A percentile compares a stretch with the other conserved stretches of the same genome.
Evolutionary conservation across 2,329 filamentous ascomycete genomes (phyloP).

Genomic region (Coleophoma eucalyptorum): DNA sequence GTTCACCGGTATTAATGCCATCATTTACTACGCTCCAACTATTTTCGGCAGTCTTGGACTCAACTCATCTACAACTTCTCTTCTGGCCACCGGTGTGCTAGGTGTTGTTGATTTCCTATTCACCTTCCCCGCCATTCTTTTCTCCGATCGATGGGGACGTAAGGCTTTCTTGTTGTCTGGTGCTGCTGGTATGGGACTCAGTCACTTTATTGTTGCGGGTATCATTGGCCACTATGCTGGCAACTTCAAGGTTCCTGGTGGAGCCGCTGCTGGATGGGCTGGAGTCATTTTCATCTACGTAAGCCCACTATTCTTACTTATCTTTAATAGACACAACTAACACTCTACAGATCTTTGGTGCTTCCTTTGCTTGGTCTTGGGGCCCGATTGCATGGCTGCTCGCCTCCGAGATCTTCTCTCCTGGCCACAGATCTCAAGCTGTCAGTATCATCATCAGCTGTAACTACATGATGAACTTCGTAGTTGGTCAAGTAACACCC

Average conservation of each 20-base stretch:
- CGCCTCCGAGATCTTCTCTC: constrained; percentile 67
- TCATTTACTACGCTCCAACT: constrained; percentile 46
- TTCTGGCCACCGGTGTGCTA: constrained; percentile 65
- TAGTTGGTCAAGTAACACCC: constrained; percentile 19
- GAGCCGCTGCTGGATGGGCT: constrained; percentile 27
- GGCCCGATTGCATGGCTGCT: constrained; percentile 66
- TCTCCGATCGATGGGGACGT: constrained; percentile 57
- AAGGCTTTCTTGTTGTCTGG: constrained; percentile 57
- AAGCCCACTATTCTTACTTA: not conserved
- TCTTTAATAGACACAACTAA: not conserved
- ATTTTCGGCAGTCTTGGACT: constrained; percentile 47
- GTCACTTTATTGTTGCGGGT: constrained; percentile 64
- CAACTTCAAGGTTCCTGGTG: not conserved
- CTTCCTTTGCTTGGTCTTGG: constrained; percentile 13
- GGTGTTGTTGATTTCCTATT: constrained; percentile 64
- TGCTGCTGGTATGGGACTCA: constrained; percentile 54
- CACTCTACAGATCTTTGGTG: constrained; percentile 13
- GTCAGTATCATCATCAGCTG: constrained; percentile 19
- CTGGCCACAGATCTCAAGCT: constrained; percentile 23
- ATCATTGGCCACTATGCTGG: constrained; percentile 40
- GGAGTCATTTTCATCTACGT: constrained; percentile 27
- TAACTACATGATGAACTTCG: constrained; percentile 15
- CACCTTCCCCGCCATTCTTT: constrained; percentile 60
- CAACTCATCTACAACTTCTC: constrained; percentile 38
- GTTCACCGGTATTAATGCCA: constrained; percentile 44